Evolutionary conservation across 768 basidiomycete genomes (phyloP), one percentile per base, ranked within the genome.

Genomic region (Termitomyces sp.): DNA sequence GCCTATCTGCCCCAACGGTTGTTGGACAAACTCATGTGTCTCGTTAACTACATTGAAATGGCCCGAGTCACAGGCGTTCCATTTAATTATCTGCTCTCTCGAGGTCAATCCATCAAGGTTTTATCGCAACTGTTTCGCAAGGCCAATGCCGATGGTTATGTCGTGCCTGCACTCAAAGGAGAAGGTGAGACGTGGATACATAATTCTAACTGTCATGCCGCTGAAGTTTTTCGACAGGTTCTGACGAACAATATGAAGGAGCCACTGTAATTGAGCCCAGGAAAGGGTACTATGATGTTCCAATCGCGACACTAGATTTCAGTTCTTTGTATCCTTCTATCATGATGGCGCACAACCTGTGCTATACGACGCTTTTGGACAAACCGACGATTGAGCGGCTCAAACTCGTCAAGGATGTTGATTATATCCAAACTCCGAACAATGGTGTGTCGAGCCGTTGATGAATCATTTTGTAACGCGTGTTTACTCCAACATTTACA

Each of bases 331-430:
- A 99, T 72, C 97, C 97, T 3, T 98, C 97, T 0, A 98, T 99
- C 74, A 99, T 99, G 97, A 98, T 98, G 95, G 97, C 96, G 2
- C 97, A 99, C 72, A 99, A 99, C 68, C 76, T 99, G 0, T 99
- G 97, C 70, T 99, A 98, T 68, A 98, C 97, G 0, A 98, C 97
- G 0, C 78, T 98, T n/a, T 71, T 98, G 38, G 92, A 97, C 60
- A 89, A 85, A 68, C 45, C 57, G 5, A 89, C 88, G 0, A 87
- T 96, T 13, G 88, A 93, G 20, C 81, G 90, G 20, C 75, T 98
- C 14, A 73, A 78, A 8, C 78, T 98, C 20, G 82, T 84, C 35
- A 92, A 90, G 68, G 93, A 91, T 61, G 79, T 86, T 7, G 96
- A 99, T 71, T 99, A 97, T 67, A 87, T 92, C 56, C 85, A 90